A percentile compares a stretch with the other conserved stretches of the same genome.
Conservation (phyloP, 352 stramenopile genomes). For the Globisporangium barbulae region DNA sequence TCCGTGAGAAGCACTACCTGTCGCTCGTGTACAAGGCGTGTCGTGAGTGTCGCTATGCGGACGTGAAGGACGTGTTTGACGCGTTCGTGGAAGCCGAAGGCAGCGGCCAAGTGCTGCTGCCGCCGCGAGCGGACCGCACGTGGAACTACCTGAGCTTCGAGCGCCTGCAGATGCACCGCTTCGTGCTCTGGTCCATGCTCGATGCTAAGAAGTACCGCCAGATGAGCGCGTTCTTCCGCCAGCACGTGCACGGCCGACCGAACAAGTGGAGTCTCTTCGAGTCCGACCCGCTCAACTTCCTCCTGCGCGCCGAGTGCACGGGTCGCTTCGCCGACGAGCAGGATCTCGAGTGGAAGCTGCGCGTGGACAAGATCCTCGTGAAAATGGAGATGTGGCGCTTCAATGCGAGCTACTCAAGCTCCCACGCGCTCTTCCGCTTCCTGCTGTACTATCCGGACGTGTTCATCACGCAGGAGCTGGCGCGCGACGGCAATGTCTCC, state of each 20-base stretch:
- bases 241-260: conserved; percentile 33
- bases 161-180: conserved; percentile 57
- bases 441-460: conserved; percentile 48
- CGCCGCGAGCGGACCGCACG: conserved; percentile 23
- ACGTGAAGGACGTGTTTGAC: conserved; percentile 36
- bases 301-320: conserved; percentile 62
- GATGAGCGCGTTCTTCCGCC: conserved; percentile 42
- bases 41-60: conserved; percentile 27
- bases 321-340: conserved; percentile 33
- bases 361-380: conserved; percentile 44
- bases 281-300: conserved; percentile 61
- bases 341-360: conserved; percentile 24
- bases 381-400: conserved; percentile 36
- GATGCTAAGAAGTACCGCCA: conserved; percentile 22
- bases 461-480: conserved; percentile 22
- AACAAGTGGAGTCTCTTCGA: conserved; percentile 52
- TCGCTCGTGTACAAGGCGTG: conserved; percentile 66
- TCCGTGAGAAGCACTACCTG: conserved; percentile 44
- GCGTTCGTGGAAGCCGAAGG: conserved; percentile 37
- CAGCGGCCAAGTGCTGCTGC: conserved; percentile 20
- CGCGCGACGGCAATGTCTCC: background rate
- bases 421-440: conserved; percentile 56
- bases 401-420: conserved; percentile 58
- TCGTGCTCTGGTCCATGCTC: conserved; percentile 67
- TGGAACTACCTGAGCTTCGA: conserved; percentile 39